These are phyloP conservation scores for Candida golubevii DNA, from an alignment of 805 yeast genomes.

Conservation along the genomic window DNA sequence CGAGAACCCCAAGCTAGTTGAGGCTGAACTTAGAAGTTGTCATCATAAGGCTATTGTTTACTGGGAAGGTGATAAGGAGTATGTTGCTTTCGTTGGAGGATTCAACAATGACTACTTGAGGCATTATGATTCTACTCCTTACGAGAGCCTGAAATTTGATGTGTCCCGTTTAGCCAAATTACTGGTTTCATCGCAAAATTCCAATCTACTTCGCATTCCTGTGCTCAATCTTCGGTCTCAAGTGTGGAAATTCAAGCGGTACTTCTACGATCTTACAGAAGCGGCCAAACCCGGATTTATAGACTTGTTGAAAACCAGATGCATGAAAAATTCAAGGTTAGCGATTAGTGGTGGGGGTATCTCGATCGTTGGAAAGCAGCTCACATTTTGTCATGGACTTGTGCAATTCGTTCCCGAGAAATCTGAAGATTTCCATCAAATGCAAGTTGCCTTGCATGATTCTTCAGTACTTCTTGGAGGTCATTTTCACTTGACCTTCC, in stretches of 20 bases:
- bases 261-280: slow-evolving; percentile 25
- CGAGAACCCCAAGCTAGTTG: slow-evolving; percentile 25
- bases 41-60: slow-evolving; percentile 37
- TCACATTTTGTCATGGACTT: slow-evolving; percentile 37
- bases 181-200: slow-evolving; percentile 24
- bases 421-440: slow-evolving; percentile 20
- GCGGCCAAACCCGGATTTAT: slow-evolving; percentile 21
- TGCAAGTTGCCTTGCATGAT: slow-evolving; percentile 18
- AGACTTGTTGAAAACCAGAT: slow-evolving; percentile 19
- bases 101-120: slow-evolving; percentile 34
- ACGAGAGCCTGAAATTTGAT: slow-evolving; percentile 32
- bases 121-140: slow-evolving; percentile 26
- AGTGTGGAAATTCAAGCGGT: slow-evolving; percentile 37
- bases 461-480: slow-evolving; percentile 31
- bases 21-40: slow-evolving; percentile 40
- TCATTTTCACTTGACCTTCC: slow-evolving; percentile 34
- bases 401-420: slow-evolving; percentile 30
- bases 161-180: slow-evolving; percentile 30
- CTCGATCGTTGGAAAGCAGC: slow-evolving; percentile 30
- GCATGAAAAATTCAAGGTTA: slow-evolving; percentile 25
- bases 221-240: slow-evolving; percentile 37
- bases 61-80: slow-evolving; percentile 30
- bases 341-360: slow-evolving; percentile 30
- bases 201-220: slow-evolving; percentile 29
- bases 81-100: slow-evolving; percentile 38